Conservation (phyloP, 306 rosid species). For the Dalbergia cultrata region DNA sequence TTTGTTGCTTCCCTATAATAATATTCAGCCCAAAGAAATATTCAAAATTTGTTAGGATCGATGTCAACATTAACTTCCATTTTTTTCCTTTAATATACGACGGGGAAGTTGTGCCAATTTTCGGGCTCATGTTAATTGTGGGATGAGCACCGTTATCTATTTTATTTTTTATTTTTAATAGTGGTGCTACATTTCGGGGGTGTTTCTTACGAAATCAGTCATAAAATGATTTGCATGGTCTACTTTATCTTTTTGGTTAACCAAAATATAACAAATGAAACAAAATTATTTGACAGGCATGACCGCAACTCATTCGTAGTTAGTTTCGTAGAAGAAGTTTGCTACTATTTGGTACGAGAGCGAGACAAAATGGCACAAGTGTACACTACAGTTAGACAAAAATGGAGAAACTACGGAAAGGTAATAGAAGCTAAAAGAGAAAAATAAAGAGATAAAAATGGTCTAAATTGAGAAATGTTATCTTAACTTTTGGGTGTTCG, state of each 20-base stretch:
- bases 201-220: background rate
- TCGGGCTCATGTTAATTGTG: background rate
- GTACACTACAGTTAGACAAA: too few species aligned
- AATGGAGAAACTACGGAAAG: background rate
- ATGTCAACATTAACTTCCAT: background rate
- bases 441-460: background rate
- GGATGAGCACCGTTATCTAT: background rate
- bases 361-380: background rate
- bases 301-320: slow-evolving; percentile 23
- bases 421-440: background rate
- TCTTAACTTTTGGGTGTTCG: too few species aligned
- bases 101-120: background rate
- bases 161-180: background rate
- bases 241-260: background rate
- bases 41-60: background rate
- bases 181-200: slow-evolving; percentile 11
- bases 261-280: background rate
- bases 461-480: too few species aligned
- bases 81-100: background rate
- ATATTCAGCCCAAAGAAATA: background rate
- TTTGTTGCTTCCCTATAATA: too few species aligned
- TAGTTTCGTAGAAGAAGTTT: slow-evolving; percentile 9
- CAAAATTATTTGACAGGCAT: slow-evolving; percentile 31
- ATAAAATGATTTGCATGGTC: background rate
- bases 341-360: too few species aligned